Percentiles rank a stretch among this genome's conserved stretches.
Evolutionary conservation across 1,284 basidiomycete genomes (phyloP).

Genomic region (Pseudozyma pruni): DNA sequence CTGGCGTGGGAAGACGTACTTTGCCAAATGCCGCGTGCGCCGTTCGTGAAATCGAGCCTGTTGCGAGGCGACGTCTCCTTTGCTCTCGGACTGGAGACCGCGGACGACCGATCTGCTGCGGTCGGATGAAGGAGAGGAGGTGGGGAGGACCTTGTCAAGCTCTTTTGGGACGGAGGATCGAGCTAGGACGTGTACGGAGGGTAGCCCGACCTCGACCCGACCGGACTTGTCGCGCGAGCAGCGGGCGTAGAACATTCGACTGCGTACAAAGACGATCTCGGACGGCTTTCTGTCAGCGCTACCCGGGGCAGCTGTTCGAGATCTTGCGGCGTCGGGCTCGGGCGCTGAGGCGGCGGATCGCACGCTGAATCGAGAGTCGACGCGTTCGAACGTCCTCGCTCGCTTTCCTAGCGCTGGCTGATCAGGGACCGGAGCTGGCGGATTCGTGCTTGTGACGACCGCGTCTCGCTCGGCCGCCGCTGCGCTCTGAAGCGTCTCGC

Average conservation of each 20-base stretch:
- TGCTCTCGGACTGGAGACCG: background rate
- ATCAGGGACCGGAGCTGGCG: background rate
- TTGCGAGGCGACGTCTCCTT: background rate
- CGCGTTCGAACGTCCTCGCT: constrained; percentile 8
- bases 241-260: constrained; percentile 77
- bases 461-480: background rate
- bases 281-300: constrained; percentile 57
- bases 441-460: background rate
- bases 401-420: constrained; percentile 1
- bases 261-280: constrained; percentile 74
- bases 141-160: constrained; percentile 37
- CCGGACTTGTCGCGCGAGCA: constrained; percentile 72
- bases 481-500: constrained; percentile 1
- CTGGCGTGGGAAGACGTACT: constrained; percentile 85
- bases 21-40: constrained; percentile 75
- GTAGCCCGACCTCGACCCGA: constrained; percentile 74
- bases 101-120: constrained; percentile 1
- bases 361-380: constrained; percentile 19
- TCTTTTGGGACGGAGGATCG: constrained; percentile 23
- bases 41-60: constrained; percentile 30
- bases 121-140: constrained; percentile 2
- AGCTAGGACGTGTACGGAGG: constrained; percentile 70
- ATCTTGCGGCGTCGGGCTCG: background rate
- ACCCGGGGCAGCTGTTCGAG: background rate
- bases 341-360: constrained; percentile 15